Evolutionary conservation across 2,329 filamentous ascomycete genomes (phyloP).

Genomic region (Hirsutella minnesotensis): DNA sequence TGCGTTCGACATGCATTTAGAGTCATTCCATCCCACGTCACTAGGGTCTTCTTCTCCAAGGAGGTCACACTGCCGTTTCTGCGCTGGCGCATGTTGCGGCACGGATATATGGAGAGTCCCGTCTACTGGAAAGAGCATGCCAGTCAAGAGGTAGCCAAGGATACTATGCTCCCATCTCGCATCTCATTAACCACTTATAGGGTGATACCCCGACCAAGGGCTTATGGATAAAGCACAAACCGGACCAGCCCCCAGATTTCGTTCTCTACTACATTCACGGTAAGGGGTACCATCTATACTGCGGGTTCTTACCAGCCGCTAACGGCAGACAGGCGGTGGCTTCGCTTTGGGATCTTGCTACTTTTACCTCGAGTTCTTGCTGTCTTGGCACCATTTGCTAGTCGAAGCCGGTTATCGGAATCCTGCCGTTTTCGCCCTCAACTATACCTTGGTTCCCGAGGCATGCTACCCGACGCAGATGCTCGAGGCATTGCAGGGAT

Average conservation of each 20-base stretch:
- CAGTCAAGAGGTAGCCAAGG: slow-evolving; percentile 15
- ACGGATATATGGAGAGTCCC: slow-evolving; percentile 52
- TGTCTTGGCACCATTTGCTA: slow-evolving; percentile 59
- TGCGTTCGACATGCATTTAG: slow-evolving; percentile 71
- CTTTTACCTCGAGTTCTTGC: slow-evolving; percentile 77
- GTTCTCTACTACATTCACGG: slow-evolving; percentile 77
- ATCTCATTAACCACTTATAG: slow-evolving; percentile 6
- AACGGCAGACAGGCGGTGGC: slow-evolving; percentile 48
- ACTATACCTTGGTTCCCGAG: slow-evolving; percentile 72
- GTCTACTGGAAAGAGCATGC: slow-evolving; percentile 48
- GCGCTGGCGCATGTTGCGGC: slow-evolving; percentile 61
- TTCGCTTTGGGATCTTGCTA: slow-evolving; percentile 73
- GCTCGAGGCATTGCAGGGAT: slow-evolving; percentile 56
- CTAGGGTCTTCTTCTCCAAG: slow-evolving; percentile 68
- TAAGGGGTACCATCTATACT: slow-evolving; percentile 21
- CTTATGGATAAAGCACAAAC: slow-evolving; percentile 57
- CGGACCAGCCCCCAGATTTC: slow-evolving; percentile 52
- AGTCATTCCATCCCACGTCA: slow-evolving; percentile 54
- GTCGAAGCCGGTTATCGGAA: slow-evolving; percentile 55
- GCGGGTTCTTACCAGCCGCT: neutral
- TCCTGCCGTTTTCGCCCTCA: slow-evolving; percentile 66
- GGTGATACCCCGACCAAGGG: slow-evolving; percentile 40
- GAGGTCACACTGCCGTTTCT: slow-evolving; percentile 62
- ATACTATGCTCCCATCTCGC: neutral
- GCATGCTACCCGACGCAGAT: slow-evolving; percentile 62